A percentile compares a stretch with the other conserved stretches of the same genome.
phyloP scores from a whole-genome alignment of 306 rosid genomes.

The Styphnolobium japonicum region DNA sequence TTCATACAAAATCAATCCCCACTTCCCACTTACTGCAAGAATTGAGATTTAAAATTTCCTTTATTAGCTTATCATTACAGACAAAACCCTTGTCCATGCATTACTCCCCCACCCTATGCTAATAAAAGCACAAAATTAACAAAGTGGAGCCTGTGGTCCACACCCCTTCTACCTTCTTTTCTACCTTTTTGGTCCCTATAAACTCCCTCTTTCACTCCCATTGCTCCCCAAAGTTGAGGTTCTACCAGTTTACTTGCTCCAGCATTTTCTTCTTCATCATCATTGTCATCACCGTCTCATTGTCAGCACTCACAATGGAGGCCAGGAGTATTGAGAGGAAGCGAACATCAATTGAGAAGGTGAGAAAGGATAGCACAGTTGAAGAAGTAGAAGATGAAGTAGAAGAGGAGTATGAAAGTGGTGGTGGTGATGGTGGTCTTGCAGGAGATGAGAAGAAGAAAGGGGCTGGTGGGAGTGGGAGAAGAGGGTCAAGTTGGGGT shows the following conservation, averaged over 20 bases:
- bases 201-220: conserved; percentile 24
- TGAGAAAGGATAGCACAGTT: conserved; percentile 23
- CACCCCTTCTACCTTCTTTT: conserved; percentile 21
- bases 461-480: conserved; percentile 24
- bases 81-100: conserved; percentile 28
- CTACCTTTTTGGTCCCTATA: conserved; percentile 31
- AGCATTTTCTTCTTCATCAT: neutral
- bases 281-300: neutral
- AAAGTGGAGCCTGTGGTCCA: conserved; percentile 44
- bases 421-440: neutral
- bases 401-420: conserved; percentile 53
- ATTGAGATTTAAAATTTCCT: conserved; percentile 24
- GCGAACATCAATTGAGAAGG: conserved; percentile 42
- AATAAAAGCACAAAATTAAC: conserved; percentile 16
- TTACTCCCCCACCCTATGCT: conserved; percentile 1
- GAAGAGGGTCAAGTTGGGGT: conserved; percentile 38
- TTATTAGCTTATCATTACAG: conserved; percentile 15
- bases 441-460: conserved; percentile 50
- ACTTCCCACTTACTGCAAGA: conserved; percentile 15
- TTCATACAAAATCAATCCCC: conserved; percentile 29
- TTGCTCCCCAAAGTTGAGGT: conserved; percentile 6
- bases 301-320: conserved; percentile 40
- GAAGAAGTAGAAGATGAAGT: conserved; percentile 58
- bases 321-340: conserved; percentile 43
- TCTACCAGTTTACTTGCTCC: neutral